Conservation (phyloP, 768 basidiomycete genomes). For the Phaffia tasmanica region DNA sequence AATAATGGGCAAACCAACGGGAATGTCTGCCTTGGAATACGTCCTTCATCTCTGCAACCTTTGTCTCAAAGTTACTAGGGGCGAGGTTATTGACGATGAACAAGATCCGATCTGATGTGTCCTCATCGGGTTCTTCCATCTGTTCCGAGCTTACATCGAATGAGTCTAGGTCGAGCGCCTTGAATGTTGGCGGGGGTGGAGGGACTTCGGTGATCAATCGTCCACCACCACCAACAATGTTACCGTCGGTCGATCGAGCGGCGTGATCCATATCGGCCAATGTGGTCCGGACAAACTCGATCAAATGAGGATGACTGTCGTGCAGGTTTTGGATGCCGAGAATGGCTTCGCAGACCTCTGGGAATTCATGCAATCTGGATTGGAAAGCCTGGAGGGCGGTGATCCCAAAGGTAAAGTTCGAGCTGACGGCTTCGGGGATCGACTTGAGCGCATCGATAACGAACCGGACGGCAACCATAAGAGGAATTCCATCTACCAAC, state of each 20-base stretch:
- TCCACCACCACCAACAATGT: conserved; percentile 3
- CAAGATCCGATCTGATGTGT: conserved; percentile 79
- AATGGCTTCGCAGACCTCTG: conserved; percentile 77
- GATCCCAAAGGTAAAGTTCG: conserved; percentile 83
- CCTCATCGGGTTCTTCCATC: conserved; percentile 60
- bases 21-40: conserved; percentile 73
- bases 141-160: conserved; percentile 48
- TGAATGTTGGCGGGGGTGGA: conserved; percentile 49
- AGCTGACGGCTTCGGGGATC: conserved; percentile 66
- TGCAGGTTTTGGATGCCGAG: conserved; percentile 74
- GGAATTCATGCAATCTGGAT: conserved; percentile 77
- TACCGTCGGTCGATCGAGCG: not conserved
- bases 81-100: conserved; percentile 99
- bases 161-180: conserved; percentile 61
- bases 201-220: conserved; percentile 30
- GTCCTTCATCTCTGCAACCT: conserved; percentile 72
- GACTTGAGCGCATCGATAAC: conserved; percentile 87
- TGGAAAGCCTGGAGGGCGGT: conserved; percentile 84
- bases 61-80: conserved; percentile 79
- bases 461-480: conserved; percentile 92
- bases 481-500: conserved; percentile 83
- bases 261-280: conserved; percentile 41
- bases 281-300: conserved; percentile 57
- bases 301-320: conserved; percentile 72
- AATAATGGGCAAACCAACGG: conserved; percentile 94